A percentile compares a stretch with the other conserved stretches of the same genome.
Conservation (phyloP, 805 yeast species). For the Saturnispora silvae region DNA sequence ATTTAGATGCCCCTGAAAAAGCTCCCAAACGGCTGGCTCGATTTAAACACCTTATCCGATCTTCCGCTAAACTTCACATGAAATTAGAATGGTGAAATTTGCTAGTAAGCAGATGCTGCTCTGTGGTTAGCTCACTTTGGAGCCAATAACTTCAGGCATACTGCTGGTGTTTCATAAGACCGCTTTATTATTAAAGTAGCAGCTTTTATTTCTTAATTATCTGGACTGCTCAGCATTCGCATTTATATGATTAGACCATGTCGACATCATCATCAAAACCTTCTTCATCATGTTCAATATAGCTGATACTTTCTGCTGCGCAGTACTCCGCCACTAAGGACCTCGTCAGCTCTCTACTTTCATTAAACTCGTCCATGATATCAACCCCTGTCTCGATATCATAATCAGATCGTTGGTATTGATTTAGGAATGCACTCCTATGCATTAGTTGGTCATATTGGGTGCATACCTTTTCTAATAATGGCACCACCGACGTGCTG, state of each 20-base stretch:
- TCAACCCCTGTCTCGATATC: slow-evolving; percentile 32
- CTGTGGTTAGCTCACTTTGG: too few species aligned
- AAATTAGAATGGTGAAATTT: too few species aligned
- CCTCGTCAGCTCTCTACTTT: slow-evolving; percentile 35
- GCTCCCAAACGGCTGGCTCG: too few species aligned
- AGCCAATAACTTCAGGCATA: too few species aligned
- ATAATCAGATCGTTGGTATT: slow-evolving; percentile 46
- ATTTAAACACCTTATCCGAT: too few species aligned
- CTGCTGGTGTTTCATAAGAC: too few species aligned
- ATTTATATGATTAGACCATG: background rate
- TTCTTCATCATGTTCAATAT: slow-evolving; percentile 38
- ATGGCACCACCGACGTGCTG: slow-evolving; percentile 60
- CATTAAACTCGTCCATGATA: slow-evolving; percentile 38
- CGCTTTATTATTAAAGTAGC: too few species aligned
- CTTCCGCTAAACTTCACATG: too few species aligned
- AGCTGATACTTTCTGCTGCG: slow-evolving; percentile 30
- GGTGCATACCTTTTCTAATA: slow-evolving; percentile 54
- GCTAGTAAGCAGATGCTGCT: too few species aligned
- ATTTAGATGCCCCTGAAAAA: too few species aligned
- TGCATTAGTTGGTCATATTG: slow-evolving; percentile 75
- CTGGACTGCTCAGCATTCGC: too few species aligned
- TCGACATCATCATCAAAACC: slow-evolving; percentile 10
- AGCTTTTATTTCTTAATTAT: too few species aligned
- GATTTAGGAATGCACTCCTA: slow-evolving; percentile 75
- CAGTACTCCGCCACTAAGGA: slow-evolving; percentile 38